Percentiles rank a stretch among this genome's conserved stretches.
Conservation (phyloP, 106 monocot genomes). For the Acorus gramineus region DNA sequence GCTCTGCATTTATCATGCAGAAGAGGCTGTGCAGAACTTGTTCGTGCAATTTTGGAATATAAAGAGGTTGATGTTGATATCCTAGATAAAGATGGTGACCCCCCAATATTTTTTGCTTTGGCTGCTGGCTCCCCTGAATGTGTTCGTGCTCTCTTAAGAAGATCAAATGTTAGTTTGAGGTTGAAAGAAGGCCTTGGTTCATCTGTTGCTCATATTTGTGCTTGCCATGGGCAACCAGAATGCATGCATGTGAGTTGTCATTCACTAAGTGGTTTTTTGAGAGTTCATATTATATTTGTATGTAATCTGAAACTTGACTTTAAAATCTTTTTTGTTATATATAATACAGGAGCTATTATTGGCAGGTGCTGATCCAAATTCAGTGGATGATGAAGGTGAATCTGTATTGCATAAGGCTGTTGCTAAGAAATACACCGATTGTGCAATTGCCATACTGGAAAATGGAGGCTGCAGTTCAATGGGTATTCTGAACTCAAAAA, state of each 20-base stretch:
- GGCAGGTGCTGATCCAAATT: slow-evolving; percentile 97
- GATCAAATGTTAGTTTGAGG: slow-evolving; percentile 52
- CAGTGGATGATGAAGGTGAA: slow-evolving; percentile 92
- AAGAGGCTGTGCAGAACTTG: slow-evolving; percentile 71
- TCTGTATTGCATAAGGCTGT: slow-evolving; percentile 85
- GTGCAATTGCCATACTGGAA: slow-evolving; percentile 85
- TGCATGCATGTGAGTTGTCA: slow-evolving; percentile 74
- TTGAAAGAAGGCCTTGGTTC: slow-evolving; percentile 59
- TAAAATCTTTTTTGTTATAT: slow-evolving; percentile 3
- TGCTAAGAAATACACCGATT: slow-evolving; percentile 65
- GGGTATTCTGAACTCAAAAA: slow-evolving; percentile 62
- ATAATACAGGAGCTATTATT: slow-evolving; percentile 59
- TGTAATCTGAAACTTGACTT: no score
- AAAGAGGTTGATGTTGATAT: slow-evolving; percentile 87
- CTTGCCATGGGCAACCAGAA: slow-evolving; percentile 90
- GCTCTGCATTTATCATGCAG: slow-evolving; percentile 84
- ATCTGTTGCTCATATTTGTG: slow-evolving; percentile 84
- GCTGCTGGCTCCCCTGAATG: slow-evolving; percentile 76
- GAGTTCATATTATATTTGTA: neutral
- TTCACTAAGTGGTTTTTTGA: neutral
- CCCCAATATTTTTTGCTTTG: slow-evolving; percentile 89
- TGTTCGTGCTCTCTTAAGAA: slow-evolving; percentile 63
- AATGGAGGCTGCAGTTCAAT: slow-evolving; percentile 94
- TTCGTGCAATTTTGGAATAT: slow-evolving; percentile 59
- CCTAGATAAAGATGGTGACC: slow-evolving; percentile 84